phyloP scores from a whole-genome alignment of 1,284 basidiomycete genomes.

The Ustilago trichophora region DNA sequence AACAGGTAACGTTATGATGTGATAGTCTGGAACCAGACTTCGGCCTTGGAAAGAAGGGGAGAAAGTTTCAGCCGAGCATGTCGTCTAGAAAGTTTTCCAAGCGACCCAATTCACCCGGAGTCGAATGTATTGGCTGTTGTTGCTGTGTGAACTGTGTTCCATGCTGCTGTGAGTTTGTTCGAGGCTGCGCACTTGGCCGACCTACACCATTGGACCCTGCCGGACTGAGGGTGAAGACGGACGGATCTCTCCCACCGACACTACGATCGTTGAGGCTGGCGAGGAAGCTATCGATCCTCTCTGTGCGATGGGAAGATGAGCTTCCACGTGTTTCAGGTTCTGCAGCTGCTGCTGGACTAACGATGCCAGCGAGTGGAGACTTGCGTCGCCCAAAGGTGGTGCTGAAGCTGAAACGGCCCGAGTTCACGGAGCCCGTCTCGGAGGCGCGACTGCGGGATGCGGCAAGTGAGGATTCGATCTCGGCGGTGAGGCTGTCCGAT shows the following conservation, averaged over 20 bases:
- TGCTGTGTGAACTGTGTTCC: no score
- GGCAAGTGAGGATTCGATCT: slow-evolving; percentile 34
- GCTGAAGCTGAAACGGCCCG: slow-evolving; percentile 35
- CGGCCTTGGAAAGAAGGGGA: no score
- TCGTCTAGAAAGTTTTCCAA: slow-evolving; percentile 48
- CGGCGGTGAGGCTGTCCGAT: slow-evolving; percentile 21
- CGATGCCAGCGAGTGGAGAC: slow-evolving; percentile 16
- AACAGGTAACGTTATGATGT: no score
- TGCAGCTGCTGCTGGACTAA: no score
- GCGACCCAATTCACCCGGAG: slow-evolving; percentile 26
- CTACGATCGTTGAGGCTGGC: slow-evolving; percentile 40
- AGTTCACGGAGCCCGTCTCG: slow-evolving; percentile 13
- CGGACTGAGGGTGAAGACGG: slow-evolving; percentile 25
- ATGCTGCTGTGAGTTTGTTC: no score
- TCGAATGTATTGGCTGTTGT: slow-evolving; percentile 12
- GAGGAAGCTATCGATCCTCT: slow-evolving; percentile 46
- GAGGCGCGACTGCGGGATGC: slow-evolving; percentile 5
- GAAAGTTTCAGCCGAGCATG: slow-evolving; percentile 47
- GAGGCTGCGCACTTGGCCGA: neutral
- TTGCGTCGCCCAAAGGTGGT: slow-evolving; percentile 41
- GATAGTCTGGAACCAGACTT: no score
- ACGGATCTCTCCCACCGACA: slow-evolving; percentile 10
- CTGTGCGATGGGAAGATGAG: no score
- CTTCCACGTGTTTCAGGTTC: no score
- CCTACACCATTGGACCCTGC: neutral